Base-by-base conservation (phyloP, 768 basidiomycete species). In the Amanita exitialis region DNA sequence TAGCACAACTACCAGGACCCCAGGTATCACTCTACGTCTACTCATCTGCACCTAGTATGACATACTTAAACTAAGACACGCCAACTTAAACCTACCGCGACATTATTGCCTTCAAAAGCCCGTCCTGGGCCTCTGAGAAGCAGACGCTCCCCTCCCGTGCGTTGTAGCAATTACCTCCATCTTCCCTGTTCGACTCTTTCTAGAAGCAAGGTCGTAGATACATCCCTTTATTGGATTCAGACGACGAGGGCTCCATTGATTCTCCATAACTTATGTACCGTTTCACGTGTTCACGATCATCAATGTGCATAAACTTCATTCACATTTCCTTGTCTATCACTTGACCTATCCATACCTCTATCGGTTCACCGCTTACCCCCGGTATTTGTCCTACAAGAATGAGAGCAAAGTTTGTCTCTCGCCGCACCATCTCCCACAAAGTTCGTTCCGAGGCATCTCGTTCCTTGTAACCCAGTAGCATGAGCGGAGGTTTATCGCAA, bases 401-500 rank as follows among this genome's bases (percentile, higher is more conserved):
- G 54, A 96, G 75, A 27, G 60, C 48, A 1, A 94, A 64, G 1
- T 79, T 83, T 3, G 74, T 68, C 2, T 69, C 66, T 21, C 65
- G 35, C 13, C 10, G 59, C 27, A 73, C 68, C 69, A 82, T 74
- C 6, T 66, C 67, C 91, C 90, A 96, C 28, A 94, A 66, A 6
- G 71, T 73, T 45, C 90, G 68, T 66, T 96, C 93, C 0, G 76
- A 78, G 0, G 69, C 58, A 62, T 95, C 86, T 37, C 93, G 79
- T 61, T 94, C 83, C 61, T 95, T 93, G 69, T 93, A 94, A 3
- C 89, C 90, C 44, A 95, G 61, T 6, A 94, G 54, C 2, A 94
- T 68, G 0, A 73, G 57, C 0, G 71, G 68, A 3, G 66, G 62
- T 23, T 62, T 64, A 23, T 63, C 39, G 6, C 61, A 59, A 32